phyloP scores from a whole-genome alignment of 805 yeast species.

The Wickerhamomyces subpelliculosus region DNA sequence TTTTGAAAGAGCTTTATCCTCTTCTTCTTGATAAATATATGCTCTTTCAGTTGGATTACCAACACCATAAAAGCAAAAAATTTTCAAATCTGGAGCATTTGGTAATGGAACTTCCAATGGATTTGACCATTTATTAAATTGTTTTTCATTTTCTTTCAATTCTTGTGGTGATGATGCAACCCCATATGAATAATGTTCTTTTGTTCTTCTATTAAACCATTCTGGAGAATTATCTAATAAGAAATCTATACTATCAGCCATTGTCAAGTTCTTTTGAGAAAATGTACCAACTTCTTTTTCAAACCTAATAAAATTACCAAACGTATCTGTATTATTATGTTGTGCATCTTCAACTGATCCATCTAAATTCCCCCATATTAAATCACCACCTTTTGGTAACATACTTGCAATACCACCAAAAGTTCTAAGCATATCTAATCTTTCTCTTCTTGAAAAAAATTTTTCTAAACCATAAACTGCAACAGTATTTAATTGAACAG shows the following conservation, averaged over 20 bases:
- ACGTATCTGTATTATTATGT: slow-evolving; percentile 34
- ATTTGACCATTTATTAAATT: slow-evolving; percentile 83
- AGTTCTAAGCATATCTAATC: slow-evolving; percentile 76
- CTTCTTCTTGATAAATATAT: slow-evolving; percentile 73
- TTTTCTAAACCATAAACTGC: slow-evolving; percentile 94
- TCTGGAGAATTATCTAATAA: slow-evolving; percentile 59
- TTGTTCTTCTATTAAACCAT: slow-evolving; percentile 66
- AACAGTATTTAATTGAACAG: slow-evolving; percentile 85
- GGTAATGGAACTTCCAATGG: slow-evolving; percentile 92
- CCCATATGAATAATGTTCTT: slow-evolving; percentile 75
- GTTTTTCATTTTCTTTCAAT: slow-evolving; percentile 56
- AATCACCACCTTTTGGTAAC: slow-evolving; percentile 93
- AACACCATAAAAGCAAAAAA: slow-evolving; percentile 91
- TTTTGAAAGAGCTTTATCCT: slow-evolving; percentile 40
- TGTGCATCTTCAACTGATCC: slow-evolving; percentile 65
- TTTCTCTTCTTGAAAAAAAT: slow-evolving; percentile 83
- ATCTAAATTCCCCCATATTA: slow-evolving; percentile 74
- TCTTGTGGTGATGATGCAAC: slow-evolving; percentile 54
- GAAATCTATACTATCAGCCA: slow-evolving; percentile 61
- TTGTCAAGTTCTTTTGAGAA: slow-evolving; percentile 49
- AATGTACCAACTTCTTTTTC: slow-evolving; percentile 35
- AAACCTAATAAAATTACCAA: slow-evolving; percentile 72
- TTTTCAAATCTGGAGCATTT: slow-evolving; percentile 85
- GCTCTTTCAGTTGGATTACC: slow-evolving; percentile 96
- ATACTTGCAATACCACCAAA: slow-evolving; percentile 95